Conservation (phyloP, 164 flowering plant genomes). For the Piper longum region DNA sequence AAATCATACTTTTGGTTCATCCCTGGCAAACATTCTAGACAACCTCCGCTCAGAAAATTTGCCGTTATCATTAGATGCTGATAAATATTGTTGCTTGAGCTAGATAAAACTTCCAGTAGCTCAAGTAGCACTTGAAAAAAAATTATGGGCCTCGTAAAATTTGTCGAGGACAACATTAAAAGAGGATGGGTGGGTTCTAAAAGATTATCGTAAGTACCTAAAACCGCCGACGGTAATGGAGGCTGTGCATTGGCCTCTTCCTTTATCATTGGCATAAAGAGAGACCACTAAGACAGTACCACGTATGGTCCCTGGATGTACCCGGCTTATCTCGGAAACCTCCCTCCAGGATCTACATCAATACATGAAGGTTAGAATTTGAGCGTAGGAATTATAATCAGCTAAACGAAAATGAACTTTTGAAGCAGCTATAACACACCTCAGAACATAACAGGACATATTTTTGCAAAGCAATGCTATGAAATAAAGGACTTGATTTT, state of each 20-base stretch:
- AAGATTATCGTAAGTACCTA: conserved; percentile 68
- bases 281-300: conserved; percentile 91
- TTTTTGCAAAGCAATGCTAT: conserved; percentile 59
- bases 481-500: conserved; percentile 44
- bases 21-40: too few species aligned
- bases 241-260: conserved; percentile 24
- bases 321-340: conserved; percentile 92
- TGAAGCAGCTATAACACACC: conserved; percentile 23
- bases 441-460: conserved; percentile 78
- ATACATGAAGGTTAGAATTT: background rate
- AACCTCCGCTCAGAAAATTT: too few species aligned
- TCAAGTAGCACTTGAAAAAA: conserved; percentile 9
- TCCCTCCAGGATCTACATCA: conserved; percentile 46
- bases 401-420: background rate
- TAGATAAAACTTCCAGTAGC: background rate
- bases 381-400: background rate
- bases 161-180: conserved; percentile 44
- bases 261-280: too few species aligned
- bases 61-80: too few species aligned
- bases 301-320: conserved; percentile 70
- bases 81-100: too few species aligned
- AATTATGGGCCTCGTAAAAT: conserved; percentile 18
- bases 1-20: too few species aligned
- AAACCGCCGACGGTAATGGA: conserved; percentile 38
- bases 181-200: conserved; percentile 74